Evolutionary conservation across 805 yeast species (phyloP), one percentile per base, ranked within the genome.

Genomic region (Ogataea thermomethanolica): DNA sequence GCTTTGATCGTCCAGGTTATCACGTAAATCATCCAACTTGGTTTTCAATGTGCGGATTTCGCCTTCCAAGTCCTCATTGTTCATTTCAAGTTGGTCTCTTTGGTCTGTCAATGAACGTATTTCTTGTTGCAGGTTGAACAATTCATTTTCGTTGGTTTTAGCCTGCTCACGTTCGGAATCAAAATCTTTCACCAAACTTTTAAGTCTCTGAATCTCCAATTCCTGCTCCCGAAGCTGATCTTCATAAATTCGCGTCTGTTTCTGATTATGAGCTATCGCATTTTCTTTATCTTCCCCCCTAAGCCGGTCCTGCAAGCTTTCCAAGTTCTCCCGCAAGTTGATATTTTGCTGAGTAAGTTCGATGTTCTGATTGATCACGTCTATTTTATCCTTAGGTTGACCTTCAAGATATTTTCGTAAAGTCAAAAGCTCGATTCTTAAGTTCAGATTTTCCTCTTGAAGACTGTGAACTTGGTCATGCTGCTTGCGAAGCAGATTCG

Each of bases 321-420:
- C 31, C 23, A 44, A 10, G 8, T 39, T 25, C 9, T 43, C 46
- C 27, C 35, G 37, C 17, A 50, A 38, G 21, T 26, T 23, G 25
- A 49, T 41, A 24, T 59, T 50, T 35, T 60, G 58, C 36, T 61
- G 64, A 30, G 51, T 58, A 37, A 67, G 48, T 7, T 59, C 59
- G 12, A 67, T 54, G 36, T 69, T 70, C 31, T 62, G 59, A 37
- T 56, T 56, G 13, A 70, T 58, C 36, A 72, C 39, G 5, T 64
- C 66, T 2, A 55, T 49, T 25, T 67, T 64, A 39, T 69, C 73
- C 27, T 54, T 57, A 0, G 77, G 76, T n/a, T 71, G 58, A n/a
- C 62, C 66, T 33, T 64, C 65, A 27, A 70, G 53, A 31, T 59
- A 61, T 43, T 62, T 58, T 28, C 64, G 63, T 37, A 70, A 54